A percentile compares a stretch with the other conserved stretches of the same genome.
Conservation (phyloP, 2,329 filamentous ascomycete species). For the Emergomyces pasteurianus region DNA sequence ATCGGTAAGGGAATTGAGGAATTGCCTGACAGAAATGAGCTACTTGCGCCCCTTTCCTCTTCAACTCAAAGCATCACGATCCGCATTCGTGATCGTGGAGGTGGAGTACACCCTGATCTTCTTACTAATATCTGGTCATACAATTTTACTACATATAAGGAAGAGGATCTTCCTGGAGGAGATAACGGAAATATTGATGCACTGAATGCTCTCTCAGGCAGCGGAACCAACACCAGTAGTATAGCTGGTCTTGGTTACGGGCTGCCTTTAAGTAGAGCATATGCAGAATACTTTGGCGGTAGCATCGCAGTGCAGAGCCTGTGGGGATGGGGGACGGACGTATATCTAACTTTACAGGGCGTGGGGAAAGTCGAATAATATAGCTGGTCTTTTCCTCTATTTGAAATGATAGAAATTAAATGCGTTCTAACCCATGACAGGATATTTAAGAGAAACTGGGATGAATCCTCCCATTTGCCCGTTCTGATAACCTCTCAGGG, state of each 20-base stretch:
- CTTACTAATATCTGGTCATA: constrained; percentile 90
- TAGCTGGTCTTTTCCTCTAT: not conserved
- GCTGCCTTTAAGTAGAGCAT: constrained; percentile 76
- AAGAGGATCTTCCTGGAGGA: constrained; percentile 41
- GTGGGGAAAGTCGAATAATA: constrained; percentile 40
- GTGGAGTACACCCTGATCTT: constrained; percentile 77
- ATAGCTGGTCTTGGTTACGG: constrained; percentile 93
- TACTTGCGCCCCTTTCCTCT: constrained; percentile 21
- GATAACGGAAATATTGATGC: constrained; percentile 51
- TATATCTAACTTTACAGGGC: constrained; percentile 51
- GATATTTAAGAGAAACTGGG: constrained; percentile 26
- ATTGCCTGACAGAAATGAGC: constrained; percentile 7
- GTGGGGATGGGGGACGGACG: constrained; percentile 77
- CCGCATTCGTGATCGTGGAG: constrained; percentile 87
- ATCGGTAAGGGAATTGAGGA: constrained; percentile 19
- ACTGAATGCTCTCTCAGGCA: constrained; percentile 61
- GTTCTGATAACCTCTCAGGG: constrained; percentile 35
- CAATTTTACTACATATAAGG: constrained; percentile 88
- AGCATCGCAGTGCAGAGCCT: constrained; percentile 91
- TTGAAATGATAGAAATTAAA: not conserved
- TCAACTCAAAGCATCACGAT: constrained; percentile 78
- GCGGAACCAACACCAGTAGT: constrained; percentile 61
- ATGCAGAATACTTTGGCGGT: constrained; percentile 96
- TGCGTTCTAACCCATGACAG: not conserved
- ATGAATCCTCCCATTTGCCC: constrained; percentile 31